A percentile compares a stretch with the other conserved stretches of the same genome.
Conservation (phyloP, 1,284 basidiomycete species). For the Singerocomus inundabilis region DNA sequence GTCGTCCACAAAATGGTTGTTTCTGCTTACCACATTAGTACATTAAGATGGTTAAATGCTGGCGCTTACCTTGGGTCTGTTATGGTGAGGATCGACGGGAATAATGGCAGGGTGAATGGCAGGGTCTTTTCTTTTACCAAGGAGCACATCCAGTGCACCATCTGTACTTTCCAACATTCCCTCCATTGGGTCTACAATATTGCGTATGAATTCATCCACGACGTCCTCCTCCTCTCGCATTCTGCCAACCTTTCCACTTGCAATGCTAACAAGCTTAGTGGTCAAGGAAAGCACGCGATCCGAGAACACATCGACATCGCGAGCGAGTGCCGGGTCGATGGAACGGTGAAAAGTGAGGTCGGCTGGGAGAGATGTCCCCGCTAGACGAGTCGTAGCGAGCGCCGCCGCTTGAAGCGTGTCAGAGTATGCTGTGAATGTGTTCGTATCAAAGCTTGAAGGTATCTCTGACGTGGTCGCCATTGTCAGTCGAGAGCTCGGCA, state of each 20-base stretch:
- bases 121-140: slow-evolving; percentile 69
- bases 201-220: slow-evolving; percentile 74
- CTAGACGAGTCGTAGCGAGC: slow-evolving; percentile 58
- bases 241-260: slow-evolving; percentile 41
- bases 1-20: slow-evolving; percentile 37
- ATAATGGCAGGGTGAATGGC: slow-evolving; percentile 54
- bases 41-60: neutral
- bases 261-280: slow-evolving; percentile 61
- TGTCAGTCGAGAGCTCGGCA: neutral
- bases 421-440: slow-evolving; percentile 44
- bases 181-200: slow-evolving; percentile 83
- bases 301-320: slow-evolving; percentile 63
- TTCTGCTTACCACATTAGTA: slow-evolving; percentile 28
- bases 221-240: slow-evolving; percentile 76
- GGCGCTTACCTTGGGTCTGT: slow-evolving; percentile 22
- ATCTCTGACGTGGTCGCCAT: slow-evolving; percentile 17
- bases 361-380: slow-evolving; percentile 52
- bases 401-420: slow-evolving; percentile 54
- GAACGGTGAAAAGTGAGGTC: slow-evolving; percentile 86
- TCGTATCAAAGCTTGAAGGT: slow-evolving; percentile 11
- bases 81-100: slow-evolving; percentile 11
- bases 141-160: slow-evolving; percentile 75
- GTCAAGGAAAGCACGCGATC: slow-evolving; percentile 60
- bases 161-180: slow-evolving; percentile 84
- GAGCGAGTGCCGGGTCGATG: slow-evolving; percentile 69